phyloP scores from a whole-genome alignment of 495 filamentous ascomycete genomes.

The Penicillium dipodomyicola region DNA sequence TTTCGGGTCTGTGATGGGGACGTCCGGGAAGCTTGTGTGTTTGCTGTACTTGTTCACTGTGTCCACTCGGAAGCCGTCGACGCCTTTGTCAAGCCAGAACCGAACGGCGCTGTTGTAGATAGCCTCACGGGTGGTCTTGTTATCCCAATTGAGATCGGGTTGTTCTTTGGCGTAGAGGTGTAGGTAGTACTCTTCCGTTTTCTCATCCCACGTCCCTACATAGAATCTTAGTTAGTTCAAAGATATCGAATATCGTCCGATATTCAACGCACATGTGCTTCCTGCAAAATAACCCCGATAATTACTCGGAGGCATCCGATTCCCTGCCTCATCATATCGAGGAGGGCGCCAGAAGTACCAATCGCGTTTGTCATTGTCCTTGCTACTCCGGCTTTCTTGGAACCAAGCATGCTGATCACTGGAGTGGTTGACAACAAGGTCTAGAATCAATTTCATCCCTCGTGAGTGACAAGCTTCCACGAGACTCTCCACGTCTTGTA shows the following conservation, averaged over 20 bases:
- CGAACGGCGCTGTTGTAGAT: slow-evolving; percentile 46
- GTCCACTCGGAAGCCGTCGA: slow-evolving; percentile 53
- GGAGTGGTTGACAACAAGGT: slow-evolving; percentile 59
- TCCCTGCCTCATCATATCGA: slow-evolving; percentile 44
- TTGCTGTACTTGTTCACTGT: slow-evolving; percentile 55
- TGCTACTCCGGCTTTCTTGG: slow-evolving; percentile 46
- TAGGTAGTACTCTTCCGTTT: slow-evolving; percentile 52
- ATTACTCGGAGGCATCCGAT: slow-evolving; percentile 54
- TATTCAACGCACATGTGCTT: slow-evolving; percentile 36
- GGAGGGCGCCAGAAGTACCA: slow-evolving; percentile 60
- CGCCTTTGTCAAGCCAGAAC: slow-evolving; percentile 54
- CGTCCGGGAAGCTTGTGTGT: slow-evolving; percentile 43
- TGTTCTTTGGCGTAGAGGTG: slow-evolving; percentile 50
- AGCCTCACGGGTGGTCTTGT: slow-evolving; percentile 41
- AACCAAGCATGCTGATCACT: slow-evolving; percentile 57
- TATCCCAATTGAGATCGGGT: slow-evolving; percentile 56
- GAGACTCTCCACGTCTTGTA: slow-evolving; percentile 51
- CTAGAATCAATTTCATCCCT: slow-evolving; percentile 54
- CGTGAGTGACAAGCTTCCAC: slow-evolving; percentile 46
- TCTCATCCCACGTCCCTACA: slow-evolving; percentile 44
- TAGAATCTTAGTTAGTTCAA: background rate
- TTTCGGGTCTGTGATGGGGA: slow-evolving; percentile 31
- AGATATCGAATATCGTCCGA: background rate
- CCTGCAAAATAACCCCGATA: slow-evolving; percentile 52
- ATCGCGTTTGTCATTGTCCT: slow-evolving; percentile 46